Conservation (phyloP, 139 green algal species). For the Eudorina sp. region DNA sequence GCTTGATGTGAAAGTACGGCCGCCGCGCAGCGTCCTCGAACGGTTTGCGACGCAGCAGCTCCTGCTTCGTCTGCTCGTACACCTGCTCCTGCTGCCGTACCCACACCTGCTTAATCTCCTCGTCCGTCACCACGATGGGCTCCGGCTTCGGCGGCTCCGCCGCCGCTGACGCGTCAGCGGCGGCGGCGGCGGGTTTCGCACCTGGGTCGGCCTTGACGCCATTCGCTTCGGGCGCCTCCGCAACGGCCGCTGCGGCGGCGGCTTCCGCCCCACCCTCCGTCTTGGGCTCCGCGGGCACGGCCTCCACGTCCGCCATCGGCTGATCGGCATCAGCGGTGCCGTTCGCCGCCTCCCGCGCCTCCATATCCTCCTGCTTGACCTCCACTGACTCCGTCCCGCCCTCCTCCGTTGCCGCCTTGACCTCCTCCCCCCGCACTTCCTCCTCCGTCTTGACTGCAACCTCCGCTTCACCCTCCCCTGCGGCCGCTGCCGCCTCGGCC, state of each 20-base stretch:
- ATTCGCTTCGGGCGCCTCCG: neutral
- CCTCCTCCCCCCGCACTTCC: slow-evolving; percentile 42
- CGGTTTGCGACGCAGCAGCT: slow-evolving; percentile 60
- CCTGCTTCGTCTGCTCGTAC: slow-evolving; percentile 65
- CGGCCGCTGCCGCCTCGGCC: neutral
- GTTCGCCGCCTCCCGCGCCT: neutral
- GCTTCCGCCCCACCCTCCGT: neutral
- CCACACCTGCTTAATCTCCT: slow-evolving; percentile 55
- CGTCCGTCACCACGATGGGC: slow-evolving; percentile 44
- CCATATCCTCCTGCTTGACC: neutral
- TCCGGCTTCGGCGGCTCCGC: neutral
- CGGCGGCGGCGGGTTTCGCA: neutral
- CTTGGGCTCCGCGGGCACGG: neutral
- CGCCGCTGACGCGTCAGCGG: neutral
- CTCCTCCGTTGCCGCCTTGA: neutral
- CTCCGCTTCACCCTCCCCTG: neutral
- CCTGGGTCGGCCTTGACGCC: neutral
- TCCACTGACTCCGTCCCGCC: neutral
- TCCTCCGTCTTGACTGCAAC: neutral
- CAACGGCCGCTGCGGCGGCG: slow-evolving; percentile 44
- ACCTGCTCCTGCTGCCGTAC: slow-evolving; percentile 54
- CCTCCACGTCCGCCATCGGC: slow-evolving; percentile 8
- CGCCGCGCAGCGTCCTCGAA: slow-evolving; percentile 84
- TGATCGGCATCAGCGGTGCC: slow-evolving; percentile 4
- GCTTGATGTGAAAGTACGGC: slow-evolving; percentile 92